Evolutionary conservation across 2,329 filamentous ascomycete species (phyloP).

Genomic region (Cryphonectria japonica): DNA sequence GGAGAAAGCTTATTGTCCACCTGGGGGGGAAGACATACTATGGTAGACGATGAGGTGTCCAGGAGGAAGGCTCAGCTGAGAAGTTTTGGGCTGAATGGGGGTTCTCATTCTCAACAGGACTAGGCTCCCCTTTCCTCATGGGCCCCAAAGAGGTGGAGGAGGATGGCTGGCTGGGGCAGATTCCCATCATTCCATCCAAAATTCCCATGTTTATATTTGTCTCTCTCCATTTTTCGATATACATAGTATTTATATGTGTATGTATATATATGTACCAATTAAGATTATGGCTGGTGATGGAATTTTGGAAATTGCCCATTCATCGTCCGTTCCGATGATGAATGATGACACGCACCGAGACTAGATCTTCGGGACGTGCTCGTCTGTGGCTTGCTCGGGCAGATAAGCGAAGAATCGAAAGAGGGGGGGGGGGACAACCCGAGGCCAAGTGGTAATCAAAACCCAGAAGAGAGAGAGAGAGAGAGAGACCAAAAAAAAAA

Average conservation of each 20-base stretch:
- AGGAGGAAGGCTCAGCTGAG: conserved; percentile 2
- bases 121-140: neutral
- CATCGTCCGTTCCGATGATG: neutral
- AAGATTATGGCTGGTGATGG: neutral
- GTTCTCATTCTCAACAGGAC: neutral
- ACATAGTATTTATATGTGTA: neutral
- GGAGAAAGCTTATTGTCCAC: neutral
- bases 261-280: neutral
- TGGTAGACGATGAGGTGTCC: neutral
- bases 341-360: conserved; percentile 2
- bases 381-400: conserved; percentile 7
- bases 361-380: neutral
- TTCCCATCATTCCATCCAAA: neutral
- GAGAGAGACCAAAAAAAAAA: neutral
- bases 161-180: neutral
- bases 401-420: conserved; percentile 4
- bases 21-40: no score
- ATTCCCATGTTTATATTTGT: neutral
- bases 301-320: neutral
- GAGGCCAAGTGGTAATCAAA: neutral
- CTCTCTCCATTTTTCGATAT: neutral
- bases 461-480: neutral
- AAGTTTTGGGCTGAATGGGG: neutral
- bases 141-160: neutral
- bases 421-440: neutral